phyloP scores from a whole-genome alignment of 2,329 filamentous ascomycete species.

The Paradendryphiella salina region DNA sequence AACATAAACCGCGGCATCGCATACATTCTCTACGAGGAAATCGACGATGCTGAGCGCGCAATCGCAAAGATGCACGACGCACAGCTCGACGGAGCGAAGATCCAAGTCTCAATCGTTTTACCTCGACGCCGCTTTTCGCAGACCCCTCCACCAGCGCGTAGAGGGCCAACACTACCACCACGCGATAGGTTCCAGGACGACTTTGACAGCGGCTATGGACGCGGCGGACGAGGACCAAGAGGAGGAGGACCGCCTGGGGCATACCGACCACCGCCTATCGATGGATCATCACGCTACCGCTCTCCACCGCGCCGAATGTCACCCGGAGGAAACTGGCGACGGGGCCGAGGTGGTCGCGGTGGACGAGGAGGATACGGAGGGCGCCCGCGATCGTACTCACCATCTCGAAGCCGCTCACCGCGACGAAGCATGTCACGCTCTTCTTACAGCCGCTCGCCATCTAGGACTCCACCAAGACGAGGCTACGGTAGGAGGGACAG shows the following conservation, averaged over 20 bases:
- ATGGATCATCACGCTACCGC: constrained; percentile 34
- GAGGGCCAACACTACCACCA: constrained; percentile 50
- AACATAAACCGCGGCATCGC: constrained; percentile 90
- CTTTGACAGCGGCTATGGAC: constrained; percentile 23
- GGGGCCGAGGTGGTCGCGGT: constrained; percentile 44
- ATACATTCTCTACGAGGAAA: constrained; percentile 81
- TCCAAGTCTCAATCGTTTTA: constrained; percentile 87
- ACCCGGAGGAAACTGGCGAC: constrained; percentile 27
- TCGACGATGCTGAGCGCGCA: constrained; percentile 80
- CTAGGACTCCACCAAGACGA: constrained; percentile 36
- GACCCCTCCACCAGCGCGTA: constrained; percentile 72
- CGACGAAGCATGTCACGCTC: constrained; percentile 48
- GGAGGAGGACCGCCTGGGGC: constrained; percentile 44
- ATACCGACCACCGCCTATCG: constrained; percentile 45
- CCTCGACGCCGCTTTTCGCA: constrained; percentile 81
- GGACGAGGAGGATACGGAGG: constrained; percentile 33
- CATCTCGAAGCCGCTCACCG: constrained; percentile 51
- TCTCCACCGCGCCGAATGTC: constrained; percentile 47
- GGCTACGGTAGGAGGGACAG: constrained; percentile 19
- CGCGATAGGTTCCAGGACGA: constrained; percentile 32
- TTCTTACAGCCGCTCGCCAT: constrained; percentile 47
- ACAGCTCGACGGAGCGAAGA: constrained; percentile 80
- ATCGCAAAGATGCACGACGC: constrained; percentile 98
- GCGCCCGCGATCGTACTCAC: constrained; percentile 34
- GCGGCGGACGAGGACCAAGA: constrained; percentile 19